Evolutionary conservation across 2,329 filamentous ascomycete genomes (phyloP).

Genomic region (Neonectria hederae): DNA sequence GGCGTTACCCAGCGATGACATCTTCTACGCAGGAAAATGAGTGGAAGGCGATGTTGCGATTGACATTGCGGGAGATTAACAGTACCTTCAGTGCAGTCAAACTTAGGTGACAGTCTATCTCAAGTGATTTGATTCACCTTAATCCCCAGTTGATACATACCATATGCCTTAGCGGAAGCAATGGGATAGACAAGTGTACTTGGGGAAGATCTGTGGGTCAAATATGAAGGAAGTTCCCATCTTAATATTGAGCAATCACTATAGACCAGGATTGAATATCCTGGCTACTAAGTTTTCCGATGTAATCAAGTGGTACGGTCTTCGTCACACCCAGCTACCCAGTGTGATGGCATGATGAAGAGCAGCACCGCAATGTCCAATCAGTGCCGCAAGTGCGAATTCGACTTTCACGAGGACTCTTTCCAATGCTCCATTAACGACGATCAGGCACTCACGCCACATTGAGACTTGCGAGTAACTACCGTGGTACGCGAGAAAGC

Average conservation of each 20-base stretch:
- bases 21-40: no score
- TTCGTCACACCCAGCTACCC: neutral
- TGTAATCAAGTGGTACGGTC: neutral
- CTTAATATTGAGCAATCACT: neutral
- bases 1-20: no score
- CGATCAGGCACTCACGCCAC: neutral
- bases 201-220: neutral
- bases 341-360: neutral
- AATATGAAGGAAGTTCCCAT: no score
- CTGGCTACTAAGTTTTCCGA: neutral
- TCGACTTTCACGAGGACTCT: neutral
- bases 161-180: no score
- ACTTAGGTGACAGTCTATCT: no score
- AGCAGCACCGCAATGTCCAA: neutral
- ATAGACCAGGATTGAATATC: neutral
- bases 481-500: neutral
- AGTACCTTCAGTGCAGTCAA: no score
- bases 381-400: neutral
- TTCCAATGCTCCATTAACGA: neutral
- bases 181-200: neutral
- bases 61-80: no score
- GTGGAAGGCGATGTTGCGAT: no score
- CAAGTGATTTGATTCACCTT: no score
- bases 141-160: no score
- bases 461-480: neutral